Percentiles rank a stretch among this genome's conserved stretches.
phyloP scores from a whole-genome alignment of 805 yeast genomes.

The Maudiozyma barnettii region DNA sequence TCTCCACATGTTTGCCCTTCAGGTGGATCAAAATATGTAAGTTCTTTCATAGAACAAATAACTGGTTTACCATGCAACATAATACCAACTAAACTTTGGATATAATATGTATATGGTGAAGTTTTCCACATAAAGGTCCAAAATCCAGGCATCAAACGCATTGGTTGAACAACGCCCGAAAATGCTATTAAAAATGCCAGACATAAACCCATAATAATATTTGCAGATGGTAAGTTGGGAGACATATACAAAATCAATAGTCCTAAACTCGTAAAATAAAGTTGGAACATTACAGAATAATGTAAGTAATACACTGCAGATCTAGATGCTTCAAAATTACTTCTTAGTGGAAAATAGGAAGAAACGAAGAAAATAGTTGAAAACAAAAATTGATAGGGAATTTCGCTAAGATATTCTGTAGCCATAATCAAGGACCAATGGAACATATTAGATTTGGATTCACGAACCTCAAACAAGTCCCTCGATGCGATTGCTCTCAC shows the following conservation, averaged over 20 bases:
- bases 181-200: slow-evolving; percentile 29
- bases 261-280: slow-evolving; percentile 35
- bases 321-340: slow-evolving; percentile 25
- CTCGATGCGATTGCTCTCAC: slow-evolving; percentile 30
- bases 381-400: slow-evolving; percentile 28
- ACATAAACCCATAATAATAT: slow-evolving; percentile 16
- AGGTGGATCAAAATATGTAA: slow-evolving; percentile 15
- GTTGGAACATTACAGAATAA: slow-evolving; percentile 35
- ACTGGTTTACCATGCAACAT: slow-evolving; percentile 40
- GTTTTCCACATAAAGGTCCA: slow-evolving; percentile 36
- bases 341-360: slow-evolving; percentile 35
- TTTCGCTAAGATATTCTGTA: slow-evolving; percentile 29
- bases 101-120: slow-evolving; percentile 36
- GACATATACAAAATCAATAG: slow-evolving; percentile 25
- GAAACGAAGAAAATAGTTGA: slow-evolving; percentile 28
- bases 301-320: slow-evolving; percentile 44
- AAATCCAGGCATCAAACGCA: slow-evolving; percentile 31
- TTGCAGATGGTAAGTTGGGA: slow-evolving; percentile 22
- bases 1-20: slow-evolving; percentile 18
- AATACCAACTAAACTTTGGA: slow-evolving; percentile 38
- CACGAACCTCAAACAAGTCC: slow-evolving; percentile 34
- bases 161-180: slow-evolving; percentile 34
- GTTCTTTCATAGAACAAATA: slow-evolving; percentile 30
- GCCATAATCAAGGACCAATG: slow-evolving; percentile 32
- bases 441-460: slow-evolving; percentile 33